Percentiles rank a stretch among this genome's conserved stretches.
These are phyloP conservation scores for Termitomyces sp. DNA, from an alignment of 768 basidiomycete species.

Conservation along the genomic window DNA sequence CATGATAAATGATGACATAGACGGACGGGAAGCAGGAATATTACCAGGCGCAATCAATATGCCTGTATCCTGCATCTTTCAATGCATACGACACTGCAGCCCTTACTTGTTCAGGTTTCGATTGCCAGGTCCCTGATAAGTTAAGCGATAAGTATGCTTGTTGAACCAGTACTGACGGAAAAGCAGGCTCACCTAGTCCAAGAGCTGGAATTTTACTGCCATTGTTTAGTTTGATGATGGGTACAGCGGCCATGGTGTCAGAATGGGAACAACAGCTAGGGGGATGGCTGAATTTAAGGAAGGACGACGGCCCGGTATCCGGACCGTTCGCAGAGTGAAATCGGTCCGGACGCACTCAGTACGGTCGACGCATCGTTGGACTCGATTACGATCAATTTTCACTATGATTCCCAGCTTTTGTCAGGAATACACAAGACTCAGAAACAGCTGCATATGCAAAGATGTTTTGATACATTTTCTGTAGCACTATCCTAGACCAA, in stretches of 20 bases:
- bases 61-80: slow-evolving; percentile 69
- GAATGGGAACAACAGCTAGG: no score
- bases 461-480: background rate
- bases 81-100: slow-evolving; percentile 71
- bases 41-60: slow-evolving; percentile 64
- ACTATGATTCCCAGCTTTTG: no score
- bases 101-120: slow-evolving; percentile 64
- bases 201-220: slow-evolving; percentile 49
- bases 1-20: background rate
- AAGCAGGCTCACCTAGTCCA: slow-evolving; percentile 43
- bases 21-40: background rate
- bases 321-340: background rate
- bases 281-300: slow-evolving; percentile 1
- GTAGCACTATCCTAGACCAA: slow-evolving; percentile 10
- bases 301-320: background rate
- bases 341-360: background rate
- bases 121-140: slow-evolving; percentile 75
- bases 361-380: no score
- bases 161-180: background rate
- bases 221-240: slow-evolving; percentile 55
- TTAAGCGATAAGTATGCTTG: background rate
- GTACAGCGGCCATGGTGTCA: slow-evolving; percentile 6
- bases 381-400: no score
- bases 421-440: background rate
- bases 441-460: background rate